Conservation (phyloP, 225 moss, liverwort and hornwort species). For the Pleurozium schreberi region DNA sequence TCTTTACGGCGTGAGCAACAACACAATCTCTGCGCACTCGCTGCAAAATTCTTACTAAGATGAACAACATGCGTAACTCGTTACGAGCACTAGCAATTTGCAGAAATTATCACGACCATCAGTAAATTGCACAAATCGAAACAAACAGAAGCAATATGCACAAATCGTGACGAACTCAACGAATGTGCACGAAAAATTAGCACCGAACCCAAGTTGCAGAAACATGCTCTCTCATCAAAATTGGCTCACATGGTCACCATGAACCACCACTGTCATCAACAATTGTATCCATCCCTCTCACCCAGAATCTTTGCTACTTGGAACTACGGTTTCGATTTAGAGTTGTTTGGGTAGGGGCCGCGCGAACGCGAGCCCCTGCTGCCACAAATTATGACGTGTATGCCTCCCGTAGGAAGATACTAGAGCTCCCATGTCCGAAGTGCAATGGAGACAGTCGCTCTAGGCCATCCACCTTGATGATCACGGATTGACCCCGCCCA, state of each 20-base stretch:
- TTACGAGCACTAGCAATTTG: not conserved
- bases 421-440: not conserved
- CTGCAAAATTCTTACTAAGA: not conserved
- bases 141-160: too few species aligned
- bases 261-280: too few species aligned
- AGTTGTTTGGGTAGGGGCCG: not conserved
- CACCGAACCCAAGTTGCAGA: too few species aligned
- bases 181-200: too few species aligned
- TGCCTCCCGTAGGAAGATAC: constrained; percentile 32
- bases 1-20: too few species aligned
- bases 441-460: constrained; percentile 9
- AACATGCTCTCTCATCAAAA: too few species aligned
- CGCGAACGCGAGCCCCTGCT: constrained; percentile 56
- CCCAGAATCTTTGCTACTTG: fast-evolving
- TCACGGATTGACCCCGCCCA: constrained; percentile 15
- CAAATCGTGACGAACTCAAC: not conserved
- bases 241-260: too few species aligned
- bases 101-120: too few species aligned
- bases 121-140: too few species aligned
- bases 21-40: too few species aligned
- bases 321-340: fast-evolving
- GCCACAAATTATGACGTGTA: constrained; percentile 57
- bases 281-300: too few species aligned
- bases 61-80: too few species aligned
- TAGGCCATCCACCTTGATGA: not conserved